A percentile compares a stretch with the other conserved stretches of the same genome.
These are phyloP conservation scores for Solanum ahanhuiri DNA, from an alignment of 257 asterid genomes.

Conservation along the genomic window DNA sequence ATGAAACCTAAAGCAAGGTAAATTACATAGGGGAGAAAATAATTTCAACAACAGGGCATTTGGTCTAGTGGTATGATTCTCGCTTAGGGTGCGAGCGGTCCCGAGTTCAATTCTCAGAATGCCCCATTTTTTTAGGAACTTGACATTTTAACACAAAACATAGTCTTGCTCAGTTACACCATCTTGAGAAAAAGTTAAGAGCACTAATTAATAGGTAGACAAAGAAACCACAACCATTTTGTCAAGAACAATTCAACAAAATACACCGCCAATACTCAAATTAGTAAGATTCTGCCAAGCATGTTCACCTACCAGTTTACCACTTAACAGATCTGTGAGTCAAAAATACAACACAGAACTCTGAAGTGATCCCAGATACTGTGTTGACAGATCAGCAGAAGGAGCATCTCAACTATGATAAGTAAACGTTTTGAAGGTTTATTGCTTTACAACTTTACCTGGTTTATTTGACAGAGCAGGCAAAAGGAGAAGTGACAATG, in stretches of 20 bases:
- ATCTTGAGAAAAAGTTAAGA: not conserved
- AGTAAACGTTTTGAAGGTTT: not conserved
- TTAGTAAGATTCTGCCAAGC: not conserved
- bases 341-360: not conserved
- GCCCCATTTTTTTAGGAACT: not conserved
- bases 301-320: not conserved
- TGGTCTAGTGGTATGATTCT: slow-evolving; percentile 77
- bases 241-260: not conserved
- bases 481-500: not conserved
- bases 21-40: not conserved
- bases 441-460: not conserved
- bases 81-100: slow-evolving; percentile 93
- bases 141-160: not conserved
- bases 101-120: slow-evolving; percentile 85
- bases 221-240: not conserved
- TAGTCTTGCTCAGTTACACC: not conserved
- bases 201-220: not conserved
- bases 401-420: not conserved
- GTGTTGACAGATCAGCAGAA: not conserved
- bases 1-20: not conserved
- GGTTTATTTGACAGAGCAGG: not conserved
- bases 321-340: not conserved
- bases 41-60: slow-evolving; percentile 27
- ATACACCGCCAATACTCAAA: not conserved
- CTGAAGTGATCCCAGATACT: not conserved